phyloP scores from a whole-genome alignment of 345 rosid species.

The Boechera retrofracta region DNA sequence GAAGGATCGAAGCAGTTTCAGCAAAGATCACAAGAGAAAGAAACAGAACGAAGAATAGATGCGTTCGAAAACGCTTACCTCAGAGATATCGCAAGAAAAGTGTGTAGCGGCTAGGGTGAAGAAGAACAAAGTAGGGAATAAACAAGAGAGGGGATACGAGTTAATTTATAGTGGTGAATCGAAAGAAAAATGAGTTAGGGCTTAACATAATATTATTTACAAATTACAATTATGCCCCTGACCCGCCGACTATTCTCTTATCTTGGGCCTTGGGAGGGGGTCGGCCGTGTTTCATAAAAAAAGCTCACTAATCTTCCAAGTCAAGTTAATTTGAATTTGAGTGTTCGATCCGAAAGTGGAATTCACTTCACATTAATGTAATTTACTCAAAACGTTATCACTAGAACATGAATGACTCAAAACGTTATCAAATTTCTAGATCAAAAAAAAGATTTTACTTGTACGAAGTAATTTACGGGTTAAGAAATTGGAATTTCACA shows the following conservation, averaged over 20 bases:
- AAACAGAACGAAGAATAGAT: background rate
- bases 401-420: too few relatives aligned
- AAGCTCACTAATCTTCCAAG: too few relatives aligned
- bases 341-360: too few relatives aligned
- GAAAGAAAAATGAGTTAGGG: background rate
- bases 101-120: constrained; percentile 23
- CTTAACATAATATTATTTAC: background rate
- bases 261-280: background rate
- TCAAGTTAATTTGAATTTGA: too few relatives aligned
- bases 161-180: background rate
- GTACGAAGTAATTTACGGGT: background rate
- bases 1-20: background rate
- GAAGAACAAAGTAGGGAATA: background rate
- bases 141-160: background rate
- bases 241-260: background rate
- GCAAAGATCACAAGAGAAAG: background rate
- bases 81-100: background rate
- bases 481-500: background rate
- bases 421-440: too few relatives aligned
- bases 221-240: constrained; percentile 13
- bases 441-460: background rate
- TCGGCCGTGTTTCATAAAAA: background rate
- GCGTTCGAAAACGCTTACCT: constrained; percentile 12
- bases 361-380: too few relatives aligned
- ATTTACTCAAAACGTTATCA: too few relatives aligned